Conservation (phyloP, 768 basidiomycete species). For the Kwoniella pini region DNA sequence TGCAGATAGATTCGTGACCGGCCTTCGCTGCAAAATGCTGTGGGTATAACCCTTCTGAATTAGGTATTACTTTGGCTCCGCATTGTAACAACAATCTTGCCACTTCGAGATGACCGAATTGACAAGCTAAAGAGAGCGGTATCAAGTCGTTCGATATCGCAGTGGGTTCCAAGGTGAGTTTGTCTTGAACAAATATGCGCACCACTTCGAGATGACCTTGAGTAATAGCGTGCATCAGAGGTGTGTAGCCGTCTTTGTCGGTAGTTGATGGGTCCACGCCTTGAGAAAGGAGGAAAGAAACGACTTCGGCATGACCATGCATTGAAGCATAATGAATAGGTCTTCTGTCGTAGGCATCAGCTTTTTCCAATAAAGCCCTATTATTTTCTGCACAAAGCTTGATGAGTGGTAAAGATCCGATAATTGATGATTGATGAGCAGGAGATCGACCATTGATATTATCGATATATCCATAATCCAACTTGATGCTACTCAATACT, state of each 20-base stretch:
- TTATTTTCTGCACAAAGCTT: constrained; percentile 70
- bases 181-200: constrained; percentile 67
- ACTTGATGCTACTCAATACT: constrained; percentile 61
- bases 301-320: constrained; percentile 78
- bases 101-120: constrained; percentile 82
- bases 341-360: constrained; percentile 88
- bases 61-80: constrained; percentile 76
- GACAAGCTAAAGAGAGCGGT: constrained; percentile 86
- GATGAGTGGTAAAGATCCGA: constrained; percentile 75
- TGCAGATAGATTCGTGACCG: constrained; percentile 84
- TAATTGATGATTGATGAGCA: constrained; percentile 88
- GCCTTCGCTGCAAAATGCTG: constrained; percentile 93
- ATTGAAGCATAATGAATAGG: constrained; percentile 95
- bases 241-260: constrained; percentile 91
- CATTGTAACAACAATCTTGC: constrained; percentile 72
- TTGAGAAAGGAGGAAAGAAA: constrained; percentile 68
- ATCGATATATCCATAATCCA: constrained; percentile 90
- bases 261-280: constrained; percentile 64
- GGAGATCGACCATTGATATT: constrained; percentile 96
- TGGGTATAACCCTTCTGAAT: constrained; percentile 94
- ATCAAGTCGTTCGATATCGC: constrained; percentile 68
- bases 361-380: constrained; percentile 68
- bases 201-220: constrained; percentile 82
- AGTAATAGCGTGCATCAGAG: constrained; percentile 90
- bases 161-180: constrained; percentile 64